phyloP scores from a whole-genome alignment of 805 yeast species.

The Blastobotrys terrestris region DNA sequence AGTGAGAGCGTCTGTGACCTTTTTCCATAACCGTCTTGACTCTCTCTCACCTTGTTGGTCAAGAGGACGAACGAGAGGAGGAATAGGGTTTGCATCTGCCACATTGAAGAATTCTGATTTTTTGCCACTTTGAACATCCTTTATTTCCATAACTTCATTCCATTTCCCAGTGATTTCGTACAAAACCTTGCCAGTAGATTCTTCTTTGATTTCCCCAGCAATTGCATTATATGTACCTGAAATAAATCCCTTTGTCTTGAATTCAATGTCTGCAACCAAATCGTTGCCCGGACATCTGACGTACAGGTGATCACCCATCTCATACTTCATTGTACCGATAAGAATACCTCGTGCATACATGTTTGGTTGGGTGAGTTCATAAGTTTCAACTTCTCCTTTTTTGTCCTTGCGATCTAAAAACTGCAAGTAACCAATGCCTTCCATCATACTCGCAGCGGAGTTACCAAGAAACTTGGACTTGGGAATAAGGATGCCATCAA shows the following conservation, averaged over 20 bases:
- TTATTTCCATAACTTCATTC: slow-evolving; percentile 78
- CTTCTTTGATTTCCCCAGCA: slow-evolving; percentile 60
- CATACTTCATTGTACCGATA: slow-evolving; percentile 84
- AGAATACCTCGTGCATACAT: slow-evolving; percentile 90
- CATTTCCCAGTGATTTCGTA: slow-evolving; percentile 83
- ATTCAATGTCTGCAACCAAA: slow-evolving; percentile 75
- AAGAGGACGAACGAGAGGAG: slow-evolving; percentile 72
- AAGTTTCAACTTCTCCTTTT: slow-evolving; percentile 52
- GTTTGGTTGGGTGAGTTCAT: slow-evolving; percentile 89
- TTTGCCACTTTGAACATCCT: slow-evolving; percentile 43
- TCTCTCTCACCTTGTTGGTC: slow-evolving; percentile 77
- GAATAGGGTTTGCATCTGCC: slow-evolving; percentile 41
- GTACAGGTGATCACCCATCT: slow-evolving; percentile 87
- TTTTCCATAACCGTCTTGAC: slow-evolving; percentile 75
- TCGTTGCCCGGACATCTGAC: slow-evolving; percentile 56
- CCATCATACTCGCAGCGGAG: slow-evolving; percentile 97
- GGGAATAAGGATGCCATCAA: slow-evolving; percentile 86
- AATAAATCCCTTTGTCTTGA: slow-evolving; percentile 91
- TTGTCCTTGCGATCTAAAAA: slow-evolving; percentile 52
- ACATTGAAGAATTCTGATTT: slow-evolving; percentile 57
- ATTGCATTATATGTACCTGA: slow-evolving; percentile 89
- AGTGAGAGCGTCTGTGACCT: slow-evolving; percentile 77
- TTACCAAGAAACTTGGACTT: slow-evolving; percentile 87
- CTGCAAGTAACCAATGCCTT: slow-evolving; percentile 70
- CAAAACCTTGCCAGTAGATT: slow-evolving; percentile 45